A percentile compares a stretch with the other conserved stretches of the same genome.
Evolutionary conservation across 768 basidiomycete genomes (phyloP).

Genomic region (Lactarius hengduanensis): DNA sequence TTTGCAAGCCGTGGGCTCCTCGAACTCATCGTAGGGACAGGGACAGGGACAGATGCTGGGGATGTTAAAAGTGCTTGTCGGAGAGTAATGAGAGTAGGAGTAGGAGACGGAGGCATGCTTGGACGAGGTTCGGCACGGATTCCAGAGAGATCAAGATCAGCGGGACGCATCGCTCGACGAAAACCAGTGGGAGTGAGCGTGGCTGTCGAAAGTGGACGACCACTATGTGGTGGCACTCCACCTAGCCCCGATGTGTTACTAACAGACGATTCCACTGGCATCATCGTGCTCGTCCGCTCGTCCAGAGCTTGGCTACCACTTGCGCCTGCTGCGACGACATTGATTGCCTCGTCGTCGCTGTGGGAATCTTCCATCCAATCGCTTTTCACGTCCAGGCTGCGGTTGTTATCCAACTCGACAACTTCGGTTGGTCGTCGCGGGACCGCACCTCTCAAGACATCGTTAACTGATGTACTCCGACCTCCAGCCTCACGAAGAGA

Average conservation of each 20-base stretch:
- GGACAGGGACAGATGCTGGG: conserved; percentile 35
- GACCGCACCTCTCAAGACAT: conserved; percentile 54
- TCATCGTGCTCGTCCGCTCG: conserved; percentile 71
- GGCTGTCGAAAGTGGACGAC: conserved; percentile 23
- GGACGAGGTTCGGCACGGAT: conserved; percentile 26
- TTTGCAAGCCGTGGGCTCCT: conserved; percentile 19
- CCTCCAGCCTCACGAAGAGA: conserved; percentile 46
- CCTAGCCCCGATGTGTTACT: conserved; percentile 20
- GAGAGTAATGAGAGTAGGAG: conserved; percentile 61
- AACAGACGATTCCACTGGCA: conserved; percentile 37
- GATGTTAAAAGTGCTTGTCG: conserved; percentile 59
- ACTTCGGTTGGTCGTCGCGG: conserved; percentile 38
- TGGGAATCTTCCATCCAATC: conserved; percentile 68
- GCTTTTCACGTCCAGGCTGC: conserved; percentile 41
- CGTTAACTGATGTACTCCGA: conserved; percentile 54
- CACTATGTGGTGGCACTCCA: conserved; percentile 12
- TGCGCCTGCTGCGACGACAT: conserved; percentile 74
- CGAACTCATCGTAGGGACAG: conserved; percentile 16
- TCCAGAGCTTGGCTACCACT: conserved; percentile 81
- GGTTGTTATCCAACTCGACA: conserved; percentile 35
- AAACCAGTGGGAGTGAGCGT: conserved; percentile 27
- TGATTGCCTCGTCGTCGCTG: conserved; percentile 86
- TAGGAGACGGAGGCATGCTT: conserved; percentile 51
- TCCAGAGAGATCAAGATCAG: conserved; percentile 61
- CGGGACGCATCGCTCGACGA: conserved; percentile 53